Evolutionary conservation across 257 asterid genomes (phyloP).

Genomic region (Nicotiana benthamiana): DNA sequence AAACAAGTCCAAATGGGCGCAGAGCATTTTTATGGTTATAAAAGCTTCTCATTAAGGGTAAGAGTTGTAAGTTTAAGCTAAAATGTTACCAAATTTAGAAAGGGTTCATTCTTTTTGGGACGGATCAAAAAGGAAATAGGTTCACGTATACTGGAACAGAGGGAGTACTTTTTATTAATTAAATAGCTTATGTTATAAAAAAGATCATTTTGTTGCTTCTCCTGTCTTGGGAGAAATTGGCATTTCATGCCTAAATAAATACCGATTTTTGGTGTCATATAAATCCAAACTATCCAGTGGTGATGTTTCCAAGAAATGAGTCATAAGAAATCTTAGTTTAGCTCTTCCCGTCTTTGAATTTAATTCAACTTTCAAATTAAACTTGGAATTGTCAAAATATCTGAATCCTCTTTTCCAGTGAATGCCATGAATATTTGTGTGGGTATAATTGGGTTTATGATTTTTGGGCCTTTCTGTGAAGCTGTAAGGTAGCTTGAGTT

Average conservation of each 20-base stretch:
- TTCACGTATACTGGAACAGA: too few relatives aligned
- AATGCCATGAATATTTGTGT: background rate
- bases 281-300: background rate
- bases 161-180: background rate
- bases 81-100: too few relatives aligned
- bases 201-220: background rate
- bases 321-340: background rate
- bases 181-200: background rate
- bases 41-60: too few relatives aligned
- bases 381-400: background rate
- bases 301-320: background rate
- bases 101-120: too few relatives aligned
- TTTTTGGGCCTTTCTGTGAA: background rate
- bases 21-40: too few relatives aligned
- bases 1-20: too few relatives aligned
- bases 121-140: too few relatives aligned
- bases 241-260: background rate
- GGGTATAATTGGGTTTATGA: background rate
- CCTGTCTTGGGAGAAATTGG: background rate
- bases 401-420: background rate
- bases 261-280: background rate
- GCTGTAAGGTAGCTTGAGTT: background rate
- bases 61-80: too few relatives aligned
- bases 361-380: background rate
- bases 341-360: background rate